Evolutionary conservation across 441 rosid species (phyloP), one percentile per base, ranked within the genome.

Genomic region (Erysimum cheiri): DNA sequence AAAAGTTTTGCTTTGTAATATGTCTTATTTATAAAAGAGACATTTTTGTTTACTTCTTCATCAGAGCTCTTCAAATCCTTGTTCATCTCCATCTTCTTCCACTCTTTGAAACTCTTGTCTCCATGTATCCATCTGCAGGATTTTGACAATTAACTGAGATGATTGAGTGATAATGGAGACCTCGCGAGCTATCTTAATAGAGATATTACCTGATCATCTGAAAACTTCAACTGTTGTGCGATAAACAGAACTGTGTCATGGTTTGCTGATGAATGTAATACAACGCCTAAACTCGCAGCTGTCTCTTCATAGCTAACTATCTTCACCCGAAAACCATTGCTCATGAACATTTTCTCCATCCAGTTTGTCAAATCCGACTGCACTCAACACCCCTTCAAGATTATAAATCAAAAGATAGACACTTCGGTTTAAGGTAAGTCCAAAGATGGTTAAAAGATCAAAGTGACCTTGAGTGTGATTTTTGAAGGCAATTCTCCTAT

Each of bases 51-150:
- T 26, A 13, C 24, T 37, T 83, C 4, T n/a, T n/a, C n/a, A 40
- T 60, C 72, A 91, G 13, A 89, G 82, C 78, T 94, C 97, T 67
- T 90, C 99, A 59, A 94, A 94, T 56, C 97, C 99, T 59, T 92
- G 94, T 83, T 94, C 97, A 68, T 87, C 97, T 24, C 91, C 97
- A 65, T 84, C 99, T 67, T 90, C 97, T 68, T 92, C 98, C 2
- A 88, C 77, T 80, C 97, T 85, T 73, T 80, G 79, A 64, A 85
- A 80, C 70, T 85, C 94, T 79, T 65, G 80, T 80, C 96, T 90
- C 97, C 98, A 95, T 50, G 73, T 76, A 50, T 88, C 93, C 97
- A 87, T 85, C 98, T 90, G 82, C 37, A 61, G 46, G 47, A 17
- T 17, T 48, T 58, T 48, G 8, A 32, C 9, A 11, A 9, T 10